Evolutionary conservation across 805 yeast genomes (phyloP), one percentile per base, ranked within the genome.

Genomic region (Wickerhamiella vanderwaltii): DNA sequence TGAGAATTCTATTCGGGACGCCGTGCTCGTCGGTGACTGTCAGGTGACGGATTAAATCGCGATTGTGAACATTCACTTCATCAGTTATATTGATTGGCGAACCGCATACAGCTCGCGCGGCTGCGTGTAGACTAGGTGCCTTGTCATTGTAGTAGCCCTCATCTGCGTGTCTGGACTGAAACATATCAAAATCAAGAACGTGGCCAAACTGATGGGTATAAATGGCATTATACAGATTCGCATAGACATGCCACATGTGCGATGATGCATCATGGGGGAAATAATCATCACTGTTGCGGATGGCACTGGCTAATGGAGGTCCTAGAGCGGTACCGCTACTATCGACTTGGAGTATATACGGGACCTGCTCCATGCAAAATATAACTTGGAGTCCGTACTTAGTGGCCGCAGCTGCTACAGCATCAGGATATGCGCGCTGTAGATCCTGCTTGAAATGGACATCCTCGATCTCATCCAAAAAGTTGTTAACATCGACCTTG

Each of bases 81-180:
- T 58, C 60, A 5, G 61, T 54, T 26, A 58, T 42, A 35, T 47
- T 52, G 4, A 58, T 48, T 3, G 61, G 61, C 7, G 60, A 60
- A 6, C 61, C 58, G 9, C 60, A 54, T 15, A 58, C 30, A 16
- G 53, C 44, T 23, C 61, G 42, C 17, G 55, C 46, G 4, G 51
- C 56, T 6, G 60, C 58, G 39, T 58, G 61, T 35, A 49, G 49
- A 12, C 39, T 16, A 5, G 59, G 46, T 23, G 39, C 33, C 40
- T 41, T 31, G 9, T 5, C 16, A 17, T 18, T 31, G 16, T 17
- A 18, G 35, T 17, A 31, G n/a, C 23, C 35, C 3, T 22, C 7
- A 6, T 43, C 41, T 9, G 42, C 44, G 13, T 53, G 31, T 16
- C 43, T 43, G 5, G 59, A 46, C 43, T 52, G 56, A 29, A 56